phyloP scores from a whole-genome alignment of 176 grass and related monocot genomes.

The Zea luxurians region DNA sequence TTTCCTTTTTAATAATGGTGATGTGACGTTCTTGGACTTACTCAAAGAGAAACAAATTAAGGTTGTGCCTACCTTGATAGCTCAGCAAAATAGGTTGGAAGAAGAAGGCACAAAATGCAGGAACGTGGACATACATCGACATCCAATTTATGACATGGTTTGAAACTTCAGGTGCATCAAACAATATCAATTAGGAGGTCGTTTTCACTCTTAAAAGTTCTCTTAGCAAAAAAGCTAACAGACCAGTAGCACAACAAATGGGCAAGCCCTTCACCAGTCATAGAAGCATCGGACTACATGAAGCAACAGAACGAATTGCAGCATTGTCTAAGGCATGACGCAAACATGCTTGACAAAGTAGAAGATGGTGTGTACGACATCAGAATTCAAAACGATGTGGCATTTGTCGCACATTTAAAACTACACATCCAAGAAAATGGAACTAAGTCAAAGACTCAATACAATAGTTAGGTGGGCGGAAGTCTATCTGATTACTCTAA shows the following conservation, averaged over 20 bases:
- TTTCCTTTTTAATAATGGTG: background rate
- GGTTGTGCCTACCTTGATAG: background rate
- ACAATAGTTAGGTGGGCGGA: background rate
- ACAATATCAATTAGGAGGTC: constrained; percentile 24
- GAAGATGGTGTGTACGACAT: background rate
- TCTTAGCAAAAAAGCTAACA: background rate
- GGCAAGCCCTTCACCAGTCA: constrained; percentile 19
- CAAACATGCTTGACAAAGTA: constrained; percentile 13
- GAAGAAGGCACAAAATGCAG: background rate
- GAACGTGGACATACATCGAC: constrained; percentile 2
- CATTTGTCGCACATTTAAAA: constrained; percentile 16
- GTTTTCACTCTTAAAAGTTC: constrained; percentile 23
- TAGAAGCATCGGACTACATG: constrained; percentile 12
- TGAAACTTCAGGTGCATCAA: constrained; percentile 28
- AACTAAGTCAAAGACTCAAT: no score
- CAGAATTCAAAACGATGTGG: background rate
- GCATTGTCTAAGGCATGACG: constrained; percentile 26
- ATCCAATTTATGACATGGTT: constrained; percentile 4
- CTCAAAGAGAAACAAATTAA: constrained; percentile 3
- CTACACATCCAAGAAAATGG: background rate
- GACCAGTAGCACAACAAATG: background rate
- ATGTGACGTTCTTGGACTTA: background rate
- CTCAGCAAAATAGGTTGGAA: background rate
- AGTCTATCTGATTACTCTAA: background rate
- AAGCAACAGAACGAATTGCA: constrained; percentile 24